These are phyloP conservation scores for Dimocarpus longan DNA, from an alignment of 345 rosid genomes.

Conservation along the genomic window DNA sequence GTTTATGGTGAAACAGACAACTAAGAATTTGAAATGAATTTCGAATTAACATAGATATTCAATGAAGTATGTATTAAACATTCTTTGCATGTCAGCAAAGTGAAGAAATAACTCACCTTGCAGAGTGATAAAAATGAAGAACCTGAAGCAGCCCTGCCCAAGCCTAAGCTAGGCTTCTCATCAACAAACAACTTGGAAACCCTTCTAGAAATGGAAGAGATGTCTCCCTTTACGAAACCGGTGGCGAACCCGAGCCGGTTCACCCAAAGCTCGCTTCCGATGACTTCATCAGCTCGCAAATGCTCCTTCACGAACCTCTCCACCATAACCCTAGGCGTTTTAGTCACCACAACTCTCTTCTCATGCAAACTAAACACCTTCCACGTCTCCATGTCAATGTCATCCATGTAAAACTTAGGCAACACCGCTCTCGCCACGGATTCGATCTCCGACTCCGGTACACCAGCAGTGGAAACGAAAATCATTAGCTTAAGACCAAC, in stretches of 20 bases:
- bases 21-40: too few species aligned
- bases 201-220: slow-evolving; percentile 27
- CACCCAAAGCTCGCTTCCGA: slow-evolving; percentile 64
- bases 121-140: slow-evolving; percentile 59
- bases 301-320: slow-evolving; percentile 81
- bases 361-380: slow-evolving; percentile 55
- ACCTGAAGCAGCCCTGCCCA: slow-evolving; percentile 37
- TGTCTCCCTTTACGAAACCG: slow-evolving; percentile 47
- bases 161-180: slow-evolving; percentile 53
- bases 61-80: too few species aligned
- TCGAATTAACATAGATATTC: neutral
- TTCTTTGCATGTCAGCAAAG: neutral
- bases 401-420: slow-evolving; percentile 86
- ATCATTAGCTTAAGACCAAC: slow-evolving; percentile 63
- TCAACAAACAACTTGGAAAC: slow-evolving; percentile 52
- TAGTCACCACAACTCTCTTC: slow-evolving; percentile 71
- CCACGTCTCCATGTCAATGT: slow-evolving; percentile 75
- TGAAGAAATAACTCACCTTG: slow-evolving; percentile 45
- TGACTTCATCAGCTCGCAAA: slow-evolving; percentile 71
- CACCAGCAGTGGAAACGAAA: slow-evolving; percentile 65
- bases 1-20: too few species aligned
- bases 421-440: slow-evolving; percentile 86
- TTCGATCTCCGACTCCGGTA: slow-evolving; percentile 62
- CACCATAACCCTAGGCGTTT: slow-evolving; percentile 74
- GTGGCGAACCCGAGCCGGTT: slow-evolving; percentile 72